Evolutionary conservation across 2,329 filamentous ascomycete genomes (phyloP).

Genomic region (Hawksworthiomyces lignivorus): DNA sequence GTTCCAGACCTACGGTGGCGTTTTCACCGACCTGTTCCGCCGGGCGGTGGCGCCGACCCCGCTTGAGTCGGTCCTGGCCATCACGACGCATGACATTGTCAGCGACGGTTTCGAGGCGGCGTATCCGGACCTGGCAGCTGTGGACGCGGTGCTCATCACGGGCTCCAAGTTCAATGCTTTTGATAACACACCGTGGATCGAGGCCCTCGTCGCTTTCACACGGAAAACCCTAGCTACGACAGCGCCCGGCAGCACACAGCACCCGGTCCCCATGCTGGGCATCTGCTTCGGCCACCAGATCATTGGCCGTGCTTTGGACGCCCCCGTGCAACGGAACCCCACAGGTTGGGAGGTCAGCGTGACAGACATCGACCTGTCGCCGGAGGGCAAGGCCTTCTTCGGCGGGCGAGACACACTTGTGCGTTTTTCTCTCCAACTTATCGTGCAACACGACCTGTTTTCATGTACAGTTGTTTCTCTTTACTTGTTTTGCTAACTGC

Average conservation of each 20-base stretch:
- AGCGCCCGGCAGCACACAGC: constrained; percentile 32
- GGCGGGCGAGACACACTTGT: constrained; percentile 54
- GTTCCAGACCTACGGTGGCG: constrained; percentile 65
- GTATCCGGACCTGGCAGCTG: constrained; percentile 64
- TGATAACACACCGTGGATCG: constrained; percentile 68
- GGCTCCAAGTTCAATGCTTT: constrained; percentile 70
- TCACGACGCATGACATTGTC: constrained; percentile 67
- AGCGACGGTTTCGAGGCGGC: constrained; percentile 39
- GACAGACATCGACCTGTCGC: constrained; percentile 57
- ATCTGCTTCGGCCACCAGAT: constrained; percentile 89
- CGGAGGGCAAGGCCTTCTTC: constrained; percentile 65
- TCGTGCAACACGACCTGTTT: not conserved
- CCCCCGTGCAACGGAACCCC: constrained; percentile 57
- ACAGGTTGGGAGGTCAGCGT: constrained; percentile 79
- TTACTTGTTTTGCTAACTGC: not conserved
- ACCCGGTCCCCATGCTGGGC: constrained; percentile 64
- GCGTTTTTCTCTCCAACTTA: not conserved
- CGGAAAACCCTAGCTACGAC: constrained; percentile 35
- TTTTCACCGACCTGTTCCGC: constrained; percentile 56
- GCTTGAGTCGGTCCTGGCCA: constrained; percentile 40
- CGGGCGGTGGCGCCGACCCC: constrained; percentile 40
- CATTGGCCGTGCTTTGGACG: constrained; percentile 63
- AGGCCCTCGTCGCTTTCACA: constrained; percentile 63
- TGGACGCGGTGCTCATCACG: constrained; percentile 79
- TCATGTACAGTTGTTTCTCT: not conserved